A percentile compares a stretch with the other conserved stretches of the same genome.
phyloP scores from a whole-genome alignment of 176 grass and related monocot genomes.

The Dactylis glomerata region DNA sequence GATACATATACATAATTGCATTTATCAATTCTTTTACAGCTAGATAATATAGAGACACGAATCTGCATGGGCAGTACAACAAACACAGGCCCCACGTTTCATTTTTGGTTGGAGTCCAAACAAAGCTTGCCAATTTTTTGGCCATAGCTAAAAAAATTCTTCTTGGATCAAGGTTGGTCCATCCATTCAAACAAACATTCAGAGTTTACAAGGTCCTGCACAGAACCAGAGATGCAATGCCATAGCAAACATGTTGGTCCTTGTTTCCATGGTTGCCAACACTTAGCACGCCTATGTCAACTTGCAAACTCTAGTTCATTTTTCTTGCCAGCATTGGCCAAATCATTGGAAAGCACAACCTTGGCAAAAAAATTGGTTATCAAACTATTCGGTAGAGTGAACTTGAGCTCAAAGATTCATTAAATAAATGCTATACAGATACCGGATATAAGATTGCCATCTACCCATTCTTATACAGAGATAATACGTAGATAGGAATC shows the following conservation, averaged over 20 bases:
- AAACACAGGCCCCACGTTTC: neutral
- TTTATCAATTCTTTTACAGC: conserved; percentile 6
- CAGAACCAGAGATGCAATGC: neutral
- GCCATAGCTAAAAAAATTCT: neutral
- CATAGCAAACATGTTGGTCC: neutral
- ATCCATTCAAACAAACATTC: neutral
- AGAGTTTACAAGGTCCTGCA: neutral
- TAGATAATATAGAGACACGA: neutral
- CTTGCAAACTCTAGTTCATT: neutral
- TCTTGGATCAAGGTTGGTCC: neutral
- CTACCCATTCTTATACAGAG: neutral
- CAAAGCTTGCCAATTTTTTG: neutral
- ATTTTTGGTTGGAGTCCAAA: neutral
- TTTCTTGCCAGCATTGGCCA: neutral
- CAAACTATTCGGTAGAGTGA: neutral
- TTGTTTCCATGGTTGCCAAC: neutral
- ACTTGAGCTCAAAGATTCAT: neutral
- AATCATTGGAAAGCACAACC: neutral
- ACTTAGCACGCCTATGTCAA: neutral
- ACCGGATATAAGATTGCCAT: neutral
- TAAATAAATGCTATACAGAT: conserved; percentile 12
- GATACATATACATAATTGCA: neutral
- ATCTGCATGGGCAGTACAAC: neutral
- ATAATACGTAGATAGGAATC: neutral
- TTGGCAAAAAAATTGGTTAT: neutral